These are phyloP conservation scores for Apophysomyces variabilis DNA, from an alignment of 371 early-diverging fungal species.

Conservation along the genomic window DNA sequence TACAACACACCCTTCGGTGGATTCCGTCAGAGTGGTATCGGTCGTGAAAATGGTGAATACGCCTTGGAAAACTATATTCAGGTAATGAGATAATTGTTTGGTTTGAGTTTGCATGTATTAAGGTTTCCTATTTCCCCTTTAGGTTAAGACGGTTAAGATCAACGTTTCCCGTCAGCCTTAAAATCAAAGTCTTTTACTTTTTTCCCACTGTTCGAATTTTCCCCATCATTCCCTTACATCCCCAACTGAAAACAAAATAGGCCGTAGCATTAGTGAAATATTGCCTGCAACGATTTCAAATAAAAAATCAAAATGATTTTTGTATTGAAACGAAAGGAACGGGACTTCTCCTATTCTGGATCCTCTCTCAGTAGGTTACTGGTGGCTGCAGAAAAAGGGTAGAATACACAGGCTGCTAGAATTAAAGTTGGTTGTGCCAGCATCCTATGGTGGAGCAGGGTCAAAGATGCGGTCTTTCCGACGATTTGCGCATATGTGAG, in stretches of 20 bases:
- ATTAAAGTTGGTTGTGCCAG: too few species aligned
- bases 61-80: conserved; percentile 73
- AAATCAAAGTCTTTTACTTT: background rate
- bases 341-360: too few species aligned
- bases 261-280: background rate
- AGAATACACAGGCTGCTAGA: too few species aligned
- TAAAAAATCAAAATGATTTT: too few species aligned
- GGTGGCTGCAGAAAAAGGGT: too few species aligned
- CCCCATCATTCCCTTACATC: background rate
- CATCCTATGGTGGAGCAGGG: too few species aligned
- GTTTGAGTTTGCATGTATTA: background rate
- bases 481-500: too few species aligned
- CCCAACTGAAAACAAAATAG: background rate
- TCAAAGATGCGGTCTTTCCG: too few species aligned
- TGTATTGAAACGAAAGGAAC: too few species aligned
- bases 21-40: conserved; percentile 83
- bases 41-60: conserved; percentile 79
- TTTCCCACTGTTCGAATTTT: background rate
- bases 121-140: conserved; percentile 5
- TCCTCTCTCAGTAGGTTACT: too few species aligned
- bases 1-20: conserved; percentile 81
- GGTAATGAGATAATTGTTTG: conserved; percentile 26
- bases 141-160: conserved; percentile 50
- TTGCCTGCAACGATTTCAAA: too few species aligned
- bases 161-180: conserved; percentile 35